Percentiles rank a stretch among this genome's conserved stretches.
phyloP scores from a whole-genome alignment of 495 filamentous ascomycete species.

The Hyaloscypha variabilis region DNA sequence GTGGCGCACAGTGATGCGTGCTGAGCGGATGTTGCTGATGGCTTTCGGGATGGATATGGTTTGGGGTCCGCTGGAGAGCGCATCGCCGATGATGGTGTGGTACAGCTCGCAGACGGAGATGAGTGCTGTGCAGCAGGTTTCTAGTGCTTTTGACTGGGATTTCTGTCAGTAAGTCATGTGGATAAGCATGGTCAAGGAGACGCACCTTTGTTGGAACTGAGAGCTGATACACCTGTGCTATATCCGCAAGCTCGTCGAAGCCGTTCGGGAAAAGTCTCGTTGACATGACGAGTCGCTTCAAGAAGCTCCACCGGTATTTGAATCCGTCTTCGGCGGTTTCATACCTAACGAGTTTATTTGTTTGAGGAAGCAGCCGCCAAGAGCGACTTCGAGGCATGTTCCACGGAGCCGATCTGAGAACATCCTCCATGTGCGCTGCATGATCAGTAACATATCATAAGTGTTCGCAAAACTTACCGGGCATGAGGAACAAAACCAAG shows the following conservation, averaged over 20 bases:
- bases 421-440: conserved; percentile 5
- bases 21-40: conserved; percentile 2
- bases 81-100: background rate
- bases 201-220: background rate
- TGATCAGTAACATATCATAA: background rate
- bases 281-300: conserved; percentile 1
- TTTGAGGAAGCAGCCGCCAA: conserved; percentile 3
- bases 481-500: conserved; percentile 6
- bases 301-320: conserved; percentile 4
- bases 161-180: background rate
- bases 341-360: background rate
- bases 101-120: conserved; percentile 11
- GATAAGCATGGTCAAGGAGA: too few relatives aligned
- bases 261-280: background rate
- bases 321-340: background rate
- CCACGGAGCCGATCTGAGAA: background rate
- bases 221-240: conserved; percentile 1
- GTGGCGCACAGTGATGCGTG: conserved; percentile 3
- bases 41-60: conserved; percentile 4
- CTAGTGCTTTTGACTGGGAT: background rate
- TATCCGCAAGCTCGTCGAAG: conserved; percentile 4
- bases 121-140: conserved; percentile 2
- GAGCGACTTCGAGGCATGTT: conserved; percentile 2
- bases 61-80: background rate
- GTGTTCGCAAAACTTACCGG: background rate